Conservation (phyloP, 1,284 basidiomycete species). For the Laetiporus sulphureus region DNA sequence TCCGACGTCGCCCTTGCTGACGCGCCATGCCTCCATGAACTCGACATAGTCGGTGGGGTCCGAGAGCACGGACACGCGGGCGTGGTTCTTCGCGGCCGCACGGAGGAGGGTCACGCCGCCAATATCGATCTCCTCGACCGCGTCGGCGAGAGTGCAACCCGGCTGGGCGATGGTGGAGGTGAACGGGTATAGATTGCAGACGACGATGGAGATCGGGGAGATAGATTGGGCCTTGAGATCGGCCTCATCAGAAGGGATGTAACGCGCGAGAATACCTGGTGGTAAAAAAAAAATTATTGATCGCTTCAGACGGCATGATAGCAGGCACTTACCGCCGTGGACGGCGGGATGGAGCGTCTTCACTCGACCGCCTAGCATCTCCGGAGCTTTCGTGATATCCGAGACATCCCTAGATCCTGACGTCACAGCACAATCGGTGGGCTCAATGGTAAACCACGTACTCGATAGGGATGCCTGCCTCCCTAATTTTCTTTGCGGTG, state of each 20-base stretch:
- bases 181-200: constrained; percentile 99
- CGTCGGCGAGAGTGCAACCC: constrained; percentile 84
- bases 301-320: not conserved
- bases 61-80: constrained; percentile 86
- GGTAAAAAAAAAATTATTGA: not conserved
- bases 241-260: constrained; percentile 79
- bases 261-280: constrained; percentile 83
- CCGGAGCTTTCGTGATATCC: constrained; percentile 97
- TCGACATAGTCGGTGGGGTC: constrained; percentile 90
- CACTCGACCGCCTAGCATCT: constrained; percentile 98
- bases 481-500: constrained; percentile 96
- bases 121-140: constrained; percentile 98
- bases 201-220: constrained; percentile 88
- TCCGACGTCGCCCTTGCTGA: constrained; percentile 62
- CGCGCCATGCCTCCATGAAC: constrained; percentile 76
- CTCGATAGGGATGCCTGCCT: constrained; percentile 90
- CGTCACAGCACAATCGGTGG: no score
- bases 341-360: constrained; percentile 99
- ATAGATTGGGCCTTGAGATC: constrained; percentile 82
- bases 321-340: constrained; percentile 72
- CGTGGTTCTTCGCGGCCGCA: constrained; percentile 98
- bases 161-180: constrained; percentile 86
- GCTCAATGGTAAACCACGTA: constrained; percentile 33
- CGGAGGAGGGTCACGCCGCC: constrained; percentile 97
- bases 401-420: constrained; percentile 98